Percentiles rank a stretch among this genome's conserved stretches.
phyloP scores from a whole-genome alignment of 2,329 filamentous ascomycete species.

The Ophiostoma piceae region DNA sequence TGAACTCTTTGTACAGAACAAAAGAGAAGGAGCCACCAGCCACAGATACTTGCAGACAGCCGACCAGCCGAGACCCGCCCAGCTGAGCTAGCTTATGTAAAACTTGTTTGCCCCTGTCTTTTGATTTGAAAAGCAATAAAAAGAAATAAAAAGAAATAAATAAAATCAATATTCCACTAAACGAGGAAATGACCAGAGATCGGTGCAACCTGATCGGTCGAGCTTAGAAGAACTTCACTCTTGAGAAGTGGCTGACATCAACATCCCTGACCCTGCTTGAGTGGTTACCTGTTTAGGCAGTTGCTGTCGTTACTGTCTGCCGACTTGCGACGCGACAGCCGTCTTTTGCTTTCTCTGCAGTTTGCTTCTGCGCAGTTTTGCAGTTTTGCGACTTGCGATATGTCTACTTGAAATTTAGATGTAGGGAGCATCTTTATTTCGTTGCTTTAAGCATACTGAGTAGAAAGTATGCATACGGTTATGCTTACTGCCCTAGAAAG shows the following conservation, averaged over 20 bases:
- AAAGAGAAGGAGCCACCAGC: background rate
- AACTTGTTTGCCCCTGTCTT: background rate
- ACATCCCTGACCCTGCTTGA: background rate
- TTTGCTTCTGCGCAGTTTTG: no score
- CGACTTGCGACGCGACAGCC: background rate
- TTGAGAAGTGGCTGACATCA: background rate
- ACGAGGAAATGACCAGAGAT: background rate
- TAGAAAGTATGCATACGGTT: background rate
- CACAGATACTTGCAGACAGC: no score
- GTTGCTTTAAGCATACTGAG: background rate
- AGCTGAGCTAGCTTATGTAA: conserved; percentile 18
- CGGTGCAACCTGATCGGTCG: background rate
- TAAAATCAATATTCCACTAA: background rate
- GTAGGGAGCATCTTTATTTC: background rate
- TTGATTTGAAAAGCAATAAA: background rate
- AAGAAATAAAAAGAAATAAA: background rate
- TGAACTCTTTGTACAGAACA: conserved; percentile 14
- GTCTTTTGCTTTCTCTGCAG: no score
- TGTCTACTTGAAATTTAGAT: background rate
- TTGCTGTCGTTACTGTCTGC: background rate
- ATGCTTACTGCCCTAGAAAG: background rate
- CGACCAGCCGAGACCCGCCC: conserved; percentile 10
- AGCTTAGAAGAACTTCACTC: no score
- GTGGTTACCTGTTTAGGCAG: background rate
- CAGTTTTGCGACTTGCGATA: background rate